A percentile compares a stretch with the other conserved stretches of the same genome.
phyloP scores from a whole-genome alignment of 257 asterid genomes.

The Salvia hispanica region DNA sequence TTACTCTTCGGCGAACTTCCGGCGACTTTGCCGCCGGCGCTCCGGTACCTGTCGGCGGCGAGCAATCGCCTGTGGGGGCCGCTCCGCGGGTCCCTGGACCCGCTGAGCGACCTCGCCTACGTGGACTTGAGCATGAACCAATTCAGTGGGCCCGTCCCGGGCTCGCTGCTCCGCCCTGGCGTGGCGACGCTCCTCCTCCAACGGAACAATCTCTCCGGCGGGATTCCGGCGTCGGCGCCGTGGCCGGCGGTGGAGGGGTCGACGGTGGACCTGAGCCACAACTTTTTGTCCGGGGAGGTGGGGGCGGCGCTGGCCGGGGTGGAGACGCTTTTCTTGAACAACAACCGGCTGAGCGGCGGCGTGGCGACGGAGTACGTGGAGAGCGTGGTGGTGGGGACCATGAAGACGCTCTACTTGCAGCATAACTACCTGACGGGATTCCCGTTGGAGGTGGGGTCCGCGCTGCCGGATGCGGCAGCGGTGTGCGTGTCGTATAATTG shows the following conservation, averaged over 20 bases:
- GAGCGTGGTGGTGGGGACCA: slow-evolving; percentile 48
- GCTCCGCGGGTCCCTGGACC: slow-evolving; percentile 40
- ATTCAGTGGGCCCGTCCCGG: slow-evolving; percentile 68
- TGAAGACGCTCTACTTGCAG: slow-evolving; percentile 65
- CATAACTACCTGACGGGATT: slow-evolving; percentile 67
- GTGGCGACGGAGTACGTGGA: slow-evolving; percentile 64
- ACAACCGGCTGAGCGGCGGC: slow-evolving; percentile 55
- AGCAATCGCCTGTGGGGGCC: slow-evolving; percentile 66
- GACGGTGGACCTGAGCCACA: slow-evolving; percentile 73
- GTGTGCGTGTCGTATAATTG: slow-evolving; percentile 72
- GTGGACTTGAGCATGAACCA: slow-evolving; percentile 77
- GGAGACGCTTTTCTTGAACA: slow-evolving; percentile 66
- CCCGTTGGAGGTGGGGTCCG: slow-evolving; percentile 45
- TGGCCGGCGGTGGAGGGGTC: slow-evolving; percentile 42
- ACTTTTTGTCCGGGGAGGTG: slow-evolving; percentile 55
- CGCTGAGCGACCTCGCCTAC: slow-evolving; percentile 50
- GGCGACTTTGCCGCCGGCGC: slow-evolving; percentile 45
- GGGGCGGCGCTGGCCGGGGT: slow-evolving; percentile 44
- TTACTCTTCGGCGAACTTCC: slow-evolving; percentile 54
- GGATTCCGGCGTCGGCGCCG: slow-evolving; percentile 48
- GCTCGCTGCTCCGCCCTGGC: slow-evolving; percentile 45
- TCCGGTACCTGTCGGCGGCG: slow-evolving; percentile 62
- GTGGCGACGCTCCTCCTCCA: slow-evolving; percentile 68
- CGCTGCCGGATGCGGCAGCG: slow-evolving; percentile 58
- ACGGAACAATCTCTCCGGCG: slow-evolving; percentile 84